Evolutionary conservation across 2,329 filamentous ascomycete species (phyloP), one percentile per base, ranked within the genome.

Genomic region (Exophiala oligosperma): DNA sequence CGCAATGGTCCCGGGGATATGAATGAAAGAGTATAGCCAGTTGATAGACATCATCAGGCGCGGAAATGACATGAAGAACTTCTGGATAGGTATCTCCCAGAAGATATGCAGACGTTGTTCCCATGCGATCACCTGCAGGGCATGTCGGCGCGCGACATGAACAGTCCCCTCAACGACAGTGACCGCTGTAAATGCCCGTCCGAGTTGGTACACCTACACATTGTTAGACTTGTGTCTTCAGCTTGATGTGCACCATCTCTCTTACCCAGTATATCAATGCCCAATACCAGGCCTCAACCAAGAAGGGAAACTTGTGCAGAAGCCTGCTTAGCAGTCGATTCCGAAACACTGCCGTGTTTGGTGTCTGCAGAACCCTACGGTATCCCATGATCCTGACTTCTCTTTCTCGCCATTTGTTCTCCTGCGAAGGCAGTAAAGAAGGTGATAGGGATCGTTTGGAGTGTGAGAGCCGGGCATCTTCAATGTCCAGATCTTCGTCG

Each of bases 281-380:
- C 88, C 88, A 91, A 67, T 91, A 91, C 87, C 87, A 91, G 41
- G 83, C 86, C 72, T 91, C 89, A 1, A 86, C 85, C 28, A 91
- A 71, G 69, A 91, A 91, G 0, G 89, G 88, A 64, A 89, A 84
- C 68, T 83, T 86, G 57, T 79, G 79, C 12, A 91, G 78, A 37
- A 91, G 65, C 3, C 87, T 79, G 69, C 85, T 88, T 51, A 89
- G 75, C 11, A 87, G 72, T 48, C 83, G 81, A 60, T 83, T 79
- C 62, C 81, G 78, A 67, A 86, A 88, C 5, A 82, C 74, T 40
- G 75, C 74, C 1, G 85, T 88, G 69, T 89, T 86, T 2, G 86
- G 86, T 17, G 83, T 83, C 4, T 75, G 75, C 21, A 88, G 75
- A 32, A 78, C 74, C 48, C 70, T 77, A 52, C 70, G 74, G 64